phyloP scores from a whole-genome alignment of 1,284 basidiomycete species.

The Rhodotorula sp. region DNA sequence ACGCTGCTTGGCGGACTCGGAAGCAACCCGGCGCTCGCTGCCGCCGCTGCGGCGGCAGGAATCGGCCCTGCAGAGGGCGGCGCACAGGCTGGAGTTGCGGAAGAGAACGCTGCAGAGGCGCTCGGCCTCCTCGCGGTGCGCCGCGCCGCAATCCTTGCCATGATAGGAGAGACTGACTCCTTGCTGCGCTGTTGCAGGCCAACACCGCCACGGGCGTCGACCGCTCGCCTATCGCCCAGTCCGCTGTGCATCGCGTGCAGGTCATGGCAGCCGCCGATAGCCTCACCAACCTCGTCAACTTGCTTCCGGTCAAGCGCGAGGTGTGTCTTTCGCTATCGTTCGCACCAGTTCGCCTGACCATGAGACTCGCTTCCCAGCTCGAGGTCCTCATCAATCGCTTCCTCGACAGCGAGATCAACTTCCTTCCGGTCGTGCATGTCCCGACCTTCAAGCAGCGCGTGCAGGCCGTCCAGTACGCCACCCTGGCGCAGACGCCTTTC shows the following conservation, averaged over 20 bases:
- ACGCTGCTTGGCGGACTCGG: constrained; percentile 21
- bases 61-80: background rate
- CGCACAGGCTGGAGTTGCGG: background rate
- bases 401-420: constrained; percentile 19
- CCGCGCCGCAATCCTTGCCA: background rate
- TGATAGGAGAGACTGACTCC: background rate
- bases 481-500: constrained; percentile 19
- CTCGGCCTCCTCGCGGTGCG: constrained; percentile 22
- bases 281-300: constrained; percentile 15
- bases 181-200: background rate
- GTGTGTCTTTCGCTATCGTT: constrained; percentile 1
- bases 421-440: constrained; percentile 35
- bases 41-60: background rate
- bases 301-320: constrained; percentile 23
- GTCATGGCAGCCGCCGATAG: constrained; percentile 3
- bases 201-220: background rate
- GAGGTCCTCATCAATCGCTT: constrained; percentile 28
- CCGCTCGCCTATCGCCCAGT: background rate
- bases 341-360: background rate
- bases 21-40: background rate
- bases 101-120: constrained; percentile 24
- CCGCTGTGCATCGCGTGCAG: constrained; percentile 10
- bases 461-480: constrained; percentile 6
- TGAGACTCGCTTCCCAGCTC: constrained; percentile 26
- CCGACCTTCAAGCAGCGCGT: constrained; percentile 23